These are phyloP conservation scores for Sparassis latifolia DNA, from an alignment of 1,284 basidiomycete genomes.

Conservation along the genomic window DNA sequence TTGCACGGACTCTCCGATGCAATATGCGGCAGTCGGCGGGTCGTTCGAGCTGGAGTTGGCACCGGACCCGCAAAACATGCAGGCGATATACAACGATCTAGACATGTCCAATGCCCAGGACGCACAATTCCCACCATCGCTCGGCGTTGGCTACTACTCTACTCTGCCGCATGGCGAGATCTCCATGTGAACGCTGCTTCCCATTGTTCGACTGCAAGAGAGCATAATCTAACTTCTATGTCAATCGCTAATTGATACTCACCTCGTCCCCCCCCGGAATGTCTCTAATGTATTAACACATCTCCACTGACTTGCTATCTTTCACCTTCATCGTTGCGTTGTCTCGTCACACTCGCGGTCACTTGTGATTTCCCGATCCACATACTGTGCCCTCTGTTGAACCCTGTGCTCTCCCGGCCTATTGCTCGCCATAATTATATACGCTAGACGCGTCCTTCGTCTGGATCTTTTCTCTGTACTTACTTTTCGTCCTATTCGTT, in stretches of 20 bases:
- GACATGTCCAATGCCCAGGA: conserved; percentile 6
- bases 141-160: conserved; percentile 9
- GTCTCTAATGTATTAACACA: conserved; percentile 14
- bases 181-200: conserved; percentile 11
- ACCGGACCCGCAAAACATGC: conserved; percentile 6
- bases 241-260: conserved; percentile 4
- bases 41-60: conserved; percentile 17
- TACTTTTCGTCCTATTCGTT: conserved; percentile 7
- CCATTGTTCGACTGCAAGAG: background rate
- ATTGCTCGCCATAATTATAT: conserved; percentile 10
- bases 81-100: conserved; percentile 5
- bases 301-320: conserved; percentile 13
- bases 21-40: conserved; percentile 12
- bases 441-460: conserved; percentile 14
- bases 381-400: too few species aligned
- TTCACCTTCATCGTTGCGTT: conserved; percentile 12
- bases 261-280: conserved; percentile 1
- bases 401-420: background rate
- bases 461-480: background rate
- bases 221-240: background rate
- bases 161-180: conserved; percentile 7
- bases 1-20: conserved; percentile 25
- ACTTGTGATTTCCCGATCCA: background rate
- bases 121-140: conserved; percentile 6
- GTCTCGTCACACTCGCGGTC: conserved; percentile 1